Percentiles rank a stretch among this genome's conserved stretches.
These are phyloP conservation scores for Eucalyptus coolabah DNA, from an alignment of 345 rosid genomes.

Conservation along the genomic window DNA sequence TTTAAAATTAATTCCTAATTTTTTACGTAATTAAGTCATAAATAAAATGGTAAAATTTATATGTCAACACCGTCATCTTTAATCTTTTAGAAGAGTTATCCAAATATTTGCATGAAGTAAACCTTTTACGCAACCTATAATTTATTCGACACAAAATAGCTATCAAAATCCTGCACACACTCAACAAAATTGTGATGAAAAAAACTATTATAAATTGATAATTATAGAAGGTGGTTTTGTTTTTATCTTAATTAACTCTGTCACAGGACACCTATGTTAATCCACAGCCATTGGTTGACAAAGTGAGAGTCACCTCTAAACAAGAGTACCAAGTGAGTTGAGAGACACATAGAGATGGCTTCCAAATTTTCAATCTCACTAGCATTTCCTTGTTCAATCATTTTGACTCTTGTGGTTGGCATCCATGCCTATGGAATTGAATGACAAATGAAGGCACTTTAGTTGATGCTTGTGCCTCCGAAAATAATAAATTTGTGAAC, in stretches of 20 bases:
- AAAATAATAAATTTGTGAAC: conserved; percentile 1
- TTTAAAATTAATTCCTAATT: no score
- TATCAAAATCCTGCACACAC: background rate
- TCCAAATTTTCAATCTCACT: background rate
- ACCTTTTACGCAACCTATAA: background rate
- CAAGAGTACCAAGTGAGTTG: background rate
- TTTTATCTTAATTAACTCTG: background rate
- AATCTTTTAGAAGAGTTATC: background rate
- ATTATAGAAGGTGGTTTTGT: background rate
- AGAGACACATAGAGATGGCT: background rate
- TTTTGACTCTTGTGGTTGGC: background rate
- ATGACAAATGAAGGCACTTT: background rate
- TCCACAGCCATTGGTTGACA: background rate
- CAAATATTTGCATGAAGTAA: background rate
- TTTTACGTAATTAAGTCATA: no score
- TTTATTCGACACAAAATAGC: background rate
- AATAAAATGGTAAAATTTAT: no score
- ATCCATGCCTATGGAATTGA: background rate
- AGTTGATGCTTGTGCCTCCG: conserved; percentile 1
- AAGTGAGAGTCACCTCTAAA: background rate
- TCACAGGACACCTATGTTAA: background rate
- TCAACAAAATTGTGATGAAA: background rate
- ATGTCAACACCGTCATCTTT: fast-evolving
- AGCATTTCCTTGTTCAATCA: background rate
- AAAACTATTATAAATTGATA: background rate